These are phyloP conservation scores for Fonsecaea nubica DNA, from an alignment of 2,329 filamentous ascomycete genomes.

Conservation along the genomic window DNA sequence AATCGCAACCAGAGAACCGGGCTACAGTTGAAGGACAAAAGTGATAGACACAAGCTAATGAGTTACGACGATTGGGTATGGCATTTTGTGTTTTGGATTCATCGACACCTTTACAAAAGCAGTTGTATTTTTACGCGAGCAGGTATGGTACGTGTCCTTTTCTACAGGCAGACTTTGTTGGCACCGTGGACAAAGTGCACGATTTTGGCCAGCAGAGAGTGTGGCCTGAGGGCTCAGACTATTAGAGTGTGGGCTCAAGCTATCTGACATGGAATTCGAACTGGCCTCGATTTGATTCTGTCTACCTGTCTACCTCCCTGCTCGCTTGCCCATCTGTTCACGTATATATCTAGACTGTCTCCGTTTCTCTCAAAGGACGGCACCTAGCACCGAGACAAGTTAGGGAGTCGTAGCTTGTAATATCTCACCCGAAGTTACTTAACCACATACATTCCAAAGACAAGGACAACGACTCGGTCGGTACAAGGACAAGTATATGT, in stretches of 20 bases:
- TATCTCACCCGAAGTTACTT: too few species aligned
- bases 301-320: neutral
- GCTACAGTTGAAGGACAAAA: neutral
- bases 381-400: too few species aligned
- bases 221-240: neutral
- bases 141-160: neutral
- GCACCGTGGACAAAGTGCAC: neutral
- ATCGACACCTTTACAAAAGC: neutral
- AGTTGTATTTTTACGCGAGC: neutral
- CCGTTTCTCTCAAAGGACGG: too few species aligned
- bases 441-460: too few species aligned
- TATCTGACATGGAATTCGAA: neutral
- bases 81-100: neutral
- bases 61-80: constrained; percentile 3
- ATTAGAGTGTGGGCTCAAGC: neutral
- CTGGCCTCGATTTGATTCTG: neutral
- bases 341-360: neutral
- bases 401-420: too few species aligned
- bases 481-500: too few species aligned
- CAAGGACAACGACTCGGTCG: too few species aligned
- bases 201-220: neutral
- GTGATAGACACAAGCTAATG: neutral
- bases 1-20: neutral
- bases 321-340: neutral
- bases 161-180: neutral